Evolutionary conservation across 2,329 filamentous ascomycete genomes (phyloP).

Genomic region (Exophiala calicioides): DNA sequence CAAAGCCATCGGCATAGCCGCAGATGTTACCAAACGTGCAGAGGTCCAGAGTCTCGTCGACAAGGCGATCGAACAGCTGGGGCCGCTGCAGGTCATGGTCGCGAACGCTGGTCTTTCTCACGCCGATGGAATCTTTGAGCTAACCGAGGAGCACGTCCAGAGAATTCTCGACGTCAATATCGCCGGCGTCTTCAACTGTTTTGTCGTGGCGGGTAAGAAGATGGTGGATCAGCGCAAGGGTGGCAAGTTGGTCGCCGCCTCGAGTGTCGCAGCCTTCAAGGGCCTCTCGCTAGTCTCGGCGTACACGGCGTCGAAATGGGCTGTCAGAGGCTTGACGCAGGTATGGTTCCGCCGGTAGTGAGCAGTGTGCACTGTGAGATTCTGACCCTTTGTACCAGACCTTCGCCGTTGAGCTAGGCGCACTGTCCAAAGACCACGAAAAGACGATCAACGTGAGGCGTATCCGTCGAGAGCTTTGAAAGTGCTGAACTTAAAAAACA

Average conservation of each 20-base stretch:
- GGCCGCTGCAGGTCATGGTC: constrained; percentile 53
- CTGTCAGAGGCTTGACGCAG: constrained; percentile 65
- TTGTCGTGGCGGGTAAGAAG: constrained; percentile 61
- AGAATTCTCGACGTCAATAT: constrained; percentile 66
- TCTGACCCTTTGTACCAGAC: constrained; percentile 8
- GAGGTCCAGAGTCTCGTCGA: constrained; percentile 57
- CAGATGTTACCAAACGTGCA: constrained; percentile 54
- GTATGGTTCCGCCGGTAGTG: constrained; percentile 52
- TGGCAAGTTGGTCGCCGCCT: constrained; percentile 54
- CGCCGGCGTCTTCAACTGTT: constrained; percentile 66
- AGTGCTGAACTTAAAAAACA: constrained; percentile 61
- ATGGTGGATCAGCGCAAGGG: constrained; percentile 50
- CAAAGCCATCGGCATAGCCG: constrained; percentile 61
- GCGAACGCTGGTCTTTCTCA: constrained; percentile 64
- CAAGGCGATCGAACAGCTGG: constrained; percentile 53
- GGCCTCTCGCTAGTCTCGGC: constrained; percentile 55
- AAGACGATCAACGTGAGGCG: constrained; percentile 15
- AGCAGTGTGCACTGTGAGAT: too few species aligned
- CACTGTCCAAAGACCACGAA: constrained; percentile 14
- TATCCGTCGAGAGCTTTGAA: constrained; percentile 57
- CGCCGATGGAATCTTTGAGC: constrained; percentile 56
- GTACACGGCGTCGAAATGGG: constrained; percentile 68
- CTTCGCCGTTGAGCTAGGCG: constrained; percentile 16
- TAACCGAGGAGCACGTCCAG: constrained; percentile 58
- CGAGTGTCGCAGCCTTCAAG: constrained; percentile 55